Evolutionary conservation across 495 filamentous ascomycete species (phyloP).

Genomic region (Hyaloscypha finlandica): DNA sequence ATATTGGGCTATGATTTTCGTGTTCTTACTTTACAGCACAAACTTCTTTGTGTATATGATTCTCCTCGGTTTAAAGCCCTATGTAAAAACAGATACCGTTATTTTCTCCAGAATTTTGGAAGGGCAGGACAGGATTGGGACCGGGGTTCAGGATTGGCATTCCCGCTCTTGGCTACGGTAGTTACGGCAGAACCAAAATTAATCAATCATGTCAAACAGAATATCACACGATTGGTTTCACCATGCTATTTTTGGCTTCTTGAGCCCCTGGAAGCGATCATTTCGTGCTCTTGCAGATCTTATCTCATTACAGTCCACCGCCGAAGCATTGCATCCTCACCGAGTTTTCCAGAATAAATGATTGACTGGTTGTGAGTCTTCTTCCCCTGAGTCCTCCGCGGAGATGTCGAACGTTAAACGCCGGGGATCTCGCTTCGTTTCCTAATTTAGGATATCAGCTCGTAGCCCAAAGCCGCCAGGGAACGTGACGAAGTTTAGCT

Average conservation of each 20-base stretch:
- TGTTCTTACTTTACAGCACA: not conserved
- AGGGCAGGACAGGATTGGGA: not conserved
- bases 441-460: not conserved
- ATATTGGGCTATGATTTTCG: not conserved
- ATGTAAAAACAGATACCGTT: conserved; percentile 3
- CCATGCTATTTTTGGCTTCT: not conserved
- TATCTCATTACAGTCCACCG: not conserved
- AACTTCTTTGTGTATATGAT: not conserved
- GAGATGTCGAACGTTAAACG: not conserved
- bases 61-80: not conserved
- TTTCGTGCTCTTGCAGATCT: not conserved
- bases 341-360: not conserved
- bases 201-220: not conserved
- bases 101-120: not conserved
- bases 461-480: not conserved
- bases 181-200: not conserved
- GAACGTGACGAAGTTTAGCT: not conserved
- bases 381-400: not conserved
- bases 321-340: not conserved
- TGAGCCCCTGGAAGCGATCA: not conserved
- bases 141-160: not conserved
- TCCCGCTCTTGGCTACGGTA: conserved; percentile 10
- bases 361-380: not conserved
- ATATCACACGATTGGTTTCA: not conserved
- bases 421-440: not conserved